Base-by-base conservation (phyloP, 2,329 filamentous ascomycete species). In the Chrysosporium queenslandicum region DNA sequence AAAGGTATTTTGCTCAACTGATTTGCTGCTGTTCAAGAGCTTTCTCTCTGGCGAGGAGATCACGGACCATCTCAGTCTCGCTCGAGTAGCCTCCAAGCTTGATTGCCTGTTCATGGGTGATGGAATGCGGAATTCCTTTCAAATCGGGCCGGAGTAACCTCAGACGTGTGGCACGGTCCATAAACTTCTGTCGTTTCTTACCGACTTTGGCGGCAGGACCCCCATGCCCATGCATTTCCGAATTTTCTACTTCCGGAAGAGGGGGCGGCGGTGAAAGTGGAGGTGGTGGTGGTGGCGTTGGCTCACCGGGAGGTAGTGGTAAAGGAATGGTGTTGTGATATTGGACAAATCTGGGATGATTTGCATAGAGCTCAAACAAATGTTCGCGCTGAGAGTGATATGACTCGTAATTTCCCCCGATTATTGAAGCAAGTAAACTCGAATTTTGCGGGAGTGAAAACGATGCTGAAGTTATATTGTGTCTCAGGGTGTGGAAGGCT, bases 401-500 rank as follows among this genome's bases (percentile, higher is more conserved):
- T 1, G 80, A 79, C 4, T 77, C 77, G 67, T 95, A 97, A 61
- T 94, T 84, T 50, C 87, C 89, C 9, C 77, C 83, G 50, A 94
- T 72, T 36, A 95, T 77, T 36, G 80, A 75, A 30, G 79, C 79
- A 5, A 97, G 77, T 21, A 96, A 79, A 62, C 82, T 86, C 43
- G 50, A 53, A 20, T 60, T 55, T 9, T 56, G 53, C 14, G 55
- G 53, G 21, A 58, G 57, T 7, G 54, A 53, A 39, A 60, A 58
- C 8, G 62, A 59, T 8, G 53, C 57, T 5, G 58, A 57, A 9
- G 63, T 51, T 75, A 91, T 82, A 29, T 79, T 77, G 2, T 77
- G 66, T 43, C 75, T 72, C 14, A 94, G 68, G 2, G 66, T 65
- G 8, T 72, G 62, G 62, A 82, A 78, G 0, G 86, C 86, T 1